These are phyloP conservation scores for Aspergillus neoniger DNA, from an alignment of 2,329 filamentous ascomycete genomes.

Conservation along the genomic window DNA sequence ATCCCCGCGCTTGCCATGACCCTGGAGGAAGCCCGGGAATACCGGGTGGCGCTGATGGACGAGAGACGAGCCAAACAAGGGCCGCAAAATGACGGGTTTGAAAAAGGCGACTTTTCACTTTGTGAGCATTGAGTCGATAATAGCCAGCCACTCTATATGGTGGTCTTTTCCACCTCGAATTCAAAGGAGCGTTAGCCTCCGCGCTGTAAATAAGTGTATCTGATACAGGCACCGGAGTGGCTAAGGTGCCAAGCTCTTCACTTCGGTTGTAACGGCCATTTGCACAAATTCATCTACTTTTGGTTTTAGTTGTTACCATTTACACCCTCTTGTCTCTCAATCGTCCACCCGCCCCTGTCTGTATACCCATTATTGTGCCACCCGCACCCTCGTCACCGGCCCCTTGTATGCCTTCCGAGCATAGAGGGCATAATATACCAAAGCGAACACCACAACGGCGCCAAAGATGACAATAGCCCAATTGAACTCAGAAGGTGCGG, in stretches of 20 bases:
- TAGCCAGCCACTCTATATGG: no score
- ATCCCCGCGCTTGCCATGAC: constrained; percentile 9
- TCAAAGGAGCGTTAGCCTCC: no score
- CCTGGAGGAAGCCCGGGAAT: constrained; percentile 41
- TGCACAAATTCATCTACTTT: no score
- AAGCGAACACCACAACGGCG: constrained; percentile 27
- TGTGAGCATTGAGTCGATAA: constrained; percentile 20
- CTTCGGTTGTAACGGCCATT: no score
- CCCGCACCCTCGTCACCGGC: constrained; percentile 29
- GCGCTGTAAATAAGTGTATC: no score
- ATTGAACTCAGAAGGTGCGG: constrained; percentile 29
- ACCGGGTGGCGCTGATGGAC: constrained; percentile 43
- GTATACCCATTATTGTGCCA: background rate
- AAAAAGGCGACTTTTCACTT: constrained; percentile 14
- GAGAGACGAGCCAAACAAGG: constrained; percentile 30
- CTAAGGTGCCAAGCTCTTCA: no score
- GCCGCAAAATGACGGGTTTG: constrained; percentile 17
- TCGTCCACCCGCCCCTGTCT: background rate
- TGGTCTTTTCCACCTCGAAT: no score
- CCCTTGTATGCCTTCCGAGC: constrained; percentile 33
- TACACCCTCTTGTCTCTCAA: background rate
- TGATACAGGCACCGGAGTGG: no score
- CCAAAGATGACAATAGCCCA: constrained; percentile 32
- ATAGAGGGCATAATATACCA: constrained; percentile 28
- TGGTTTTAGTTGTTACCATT: background rate